phyloP scores from a whole-genome alignment of 2,329 filamentous ascomycete species.

The Neophaeococcomyces mojaviensis region DNA sequence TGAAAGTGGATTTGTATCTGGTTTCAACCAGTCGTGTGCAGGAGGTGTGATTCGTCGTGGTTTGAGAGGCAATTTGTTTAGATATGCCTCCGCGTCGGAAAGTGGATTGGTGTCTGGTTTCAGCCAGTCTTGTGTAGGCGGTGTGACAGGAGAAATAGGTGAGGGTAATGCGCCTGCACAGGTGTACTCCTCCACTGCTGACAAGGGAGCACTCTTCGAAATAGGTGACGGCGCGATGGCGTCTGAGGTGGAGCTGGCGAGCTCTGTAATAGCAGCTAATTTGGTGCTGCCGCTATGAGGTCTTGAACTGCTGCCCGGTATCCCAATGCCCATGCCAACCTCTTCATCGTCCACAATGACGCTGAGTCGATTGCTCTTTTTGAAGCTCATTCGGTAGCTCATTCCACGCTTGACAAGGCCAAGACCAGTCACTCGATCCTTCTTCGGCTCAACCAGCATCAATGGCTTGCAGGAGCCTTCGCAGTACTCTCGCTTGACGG shows the following conservation, averaged over 20 bases:
- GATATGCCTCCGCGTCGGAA: background rate
- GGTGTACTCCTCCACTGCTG: background rate
- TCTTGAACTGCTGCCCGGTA: background rate
- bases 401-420: constrained; percentile 3
- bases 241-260: background rate
- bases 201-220: background rate
- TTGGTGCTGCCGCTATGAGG: background rate
- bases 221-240: background rate
- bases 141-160: background rate
- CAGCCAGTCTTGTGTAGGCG: background rate
- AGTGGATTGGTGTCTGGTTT: background rate
- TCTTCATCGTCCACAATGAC: constrained; percentile 5
- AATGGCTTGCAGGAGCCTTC: constrained; percentile 17
- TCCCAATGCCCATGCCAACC: background rate
- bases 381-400: constrained; percentile 6
- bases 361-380: constrained; percentile 3
- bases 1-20: background rate
- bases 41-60: constrained; percentile 1
- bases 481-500: constrained; percentile 14
- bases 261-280: background rate
- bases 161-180: background rate
- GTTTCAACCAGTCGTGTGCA: background rate
- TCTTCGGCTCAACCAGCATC: constrained; percentile 2
- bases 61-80: no score
- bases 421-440: constrained; percentile 5